Percentiles rank a stretch among this genome's conserved stretches.
phyloP scores from a whole-genome alignment of 768 basidiomycete species.

The Mycena galericulata region DNA sequence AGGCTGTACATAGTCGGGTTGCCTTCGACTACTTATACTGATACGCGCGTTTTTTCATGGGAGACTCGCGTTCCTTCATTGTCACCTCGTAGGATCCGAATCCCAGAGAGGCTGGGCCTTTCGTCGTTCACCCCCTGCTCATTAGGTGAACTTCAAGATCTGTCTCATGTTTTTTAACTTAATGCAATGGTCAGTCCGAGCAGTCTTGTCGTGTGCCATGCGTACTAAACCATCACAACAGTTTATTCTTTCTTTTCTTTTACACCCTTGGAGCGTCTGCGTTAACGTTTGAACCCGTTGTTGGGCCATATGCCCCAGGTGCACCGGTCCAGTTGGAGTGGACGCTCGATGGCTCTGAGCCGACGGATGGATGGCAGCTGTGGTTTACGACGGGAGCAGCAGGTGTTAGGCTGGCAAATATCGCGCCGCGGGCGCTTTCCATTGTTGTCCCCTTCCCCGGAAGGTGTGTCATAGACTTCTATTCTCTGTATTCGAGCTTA shows the following conservation, averaged over 20 bases:
- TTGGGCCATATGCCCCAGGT: constrained; percentile 23
- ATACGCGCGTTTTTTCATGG: background rate
- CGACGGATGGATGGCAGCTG: constrained; percentile 27
- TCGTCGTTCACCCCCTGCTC: constrained; percentile 30
- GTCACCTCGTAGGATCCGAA: constrained; percentile 27
- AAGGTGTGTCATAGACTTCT: constrained; percentile 1
- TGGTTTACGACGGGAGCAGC: constrained; percentile 25
- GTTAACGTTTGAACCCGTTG: constrained; percentile 14
- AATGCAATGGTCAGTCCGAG: constrained; percentile 11
- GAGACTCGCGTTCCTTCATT: constrained; percentile 24
- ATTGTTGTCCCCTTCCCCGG: constrained; percentile 29
- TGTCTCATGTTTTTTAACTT: constrained; percentile 21
- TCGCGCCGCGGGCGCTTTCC: background rate
- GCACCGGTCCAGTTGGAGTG: constrained; percentile 24
- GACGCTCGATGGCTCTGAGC: constrained; percentile 32
- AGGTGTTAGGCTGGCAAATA: constrained; percentile 2
- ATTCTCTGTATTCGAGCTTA: background rate
- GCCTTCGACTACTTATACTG: constrained; percentile 14
- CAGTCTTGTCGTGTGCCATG: background rate
- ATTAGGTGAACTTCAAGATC: constrained; percentile 22
- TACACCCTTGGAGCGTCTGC: constrained; percentile 8
- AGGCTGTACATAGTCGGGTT: background rate
- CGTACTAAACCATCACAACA: background rate
- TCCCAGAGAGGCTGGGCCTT: constrained; percentile 34
- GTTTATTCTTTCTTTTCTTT: constrained; percentile 22